Percentiles rank a stretch among this genome's conserved stretches.
Evolutionary conservation across 176 grass and related monocot species (phyloP).

Genomic region (Eleusine indica): DNA sequence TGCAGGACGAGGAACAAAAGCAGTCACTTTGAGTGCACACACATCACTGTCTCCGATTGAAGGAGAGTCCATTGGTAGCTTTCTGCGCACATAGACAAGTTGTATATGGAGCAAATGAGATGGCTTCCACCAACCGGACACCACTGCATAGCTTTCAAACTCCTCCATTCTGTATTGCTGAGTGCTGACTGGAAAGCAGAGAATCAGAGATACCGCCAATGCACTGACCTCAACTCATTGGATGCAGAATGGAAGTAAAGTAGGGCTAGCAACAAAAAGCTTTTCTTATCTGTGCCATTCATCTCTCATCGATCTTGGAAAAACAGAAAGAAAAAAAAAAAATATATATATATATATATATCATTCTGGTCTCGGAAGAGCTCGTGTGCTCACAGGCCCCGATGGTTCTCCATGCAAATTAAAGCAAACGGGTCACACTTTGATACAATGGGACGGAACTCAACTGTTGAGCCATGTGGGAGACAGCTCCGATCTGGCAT

Average conservation of each 20-base stretch:
- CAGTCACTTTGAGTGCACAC: slow-evolving; percentile 20
- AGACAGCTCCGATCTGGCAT: slow-evolving; percentile 31
- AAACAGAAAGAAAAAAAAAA: neutral
- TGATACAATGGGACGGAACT: slow-evolving; percentile 7
- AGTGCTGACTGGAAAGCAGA: neutral
- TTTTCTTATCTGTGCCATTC: too few species aligned
- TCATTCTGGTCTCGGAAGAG: neutral
- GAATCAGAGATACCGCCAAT: neutral
- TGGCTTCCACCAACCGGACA: slow-evolving; percentile 27
- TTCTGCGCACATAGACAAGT: neutral
- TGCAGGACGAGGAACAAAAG: slow-evolving; percentile 34
- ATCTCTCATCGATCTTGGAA: slow-evolving; percentile 2
- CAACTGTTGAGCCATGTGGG: slow-evolving; percentile 44
- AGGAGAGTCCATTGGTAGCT: slow-evolving; percentile 34
- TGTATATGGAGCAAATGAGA: neutral
- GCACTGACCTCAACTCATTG: neutral
- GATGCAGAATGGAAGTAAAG: neutral
- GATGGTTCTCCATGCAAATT: neutral
- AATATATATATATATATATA: neutral
- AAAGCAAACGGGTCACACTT: slow-evolving; percentile 19
- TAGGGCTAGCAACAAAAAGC: too few species aligned
- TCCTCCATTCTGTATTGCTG: neutral
- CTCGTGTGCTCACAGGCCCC: neutral
- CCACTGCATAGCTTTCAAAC: neutral
- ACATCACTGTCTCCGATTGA: slow-evolving; percentile 27